Evolutionary conservation across 164 flowering plant genomes (phyloP), one percentile per base, ranked within the genome.

Genomic region (Piper betle): DNA sequence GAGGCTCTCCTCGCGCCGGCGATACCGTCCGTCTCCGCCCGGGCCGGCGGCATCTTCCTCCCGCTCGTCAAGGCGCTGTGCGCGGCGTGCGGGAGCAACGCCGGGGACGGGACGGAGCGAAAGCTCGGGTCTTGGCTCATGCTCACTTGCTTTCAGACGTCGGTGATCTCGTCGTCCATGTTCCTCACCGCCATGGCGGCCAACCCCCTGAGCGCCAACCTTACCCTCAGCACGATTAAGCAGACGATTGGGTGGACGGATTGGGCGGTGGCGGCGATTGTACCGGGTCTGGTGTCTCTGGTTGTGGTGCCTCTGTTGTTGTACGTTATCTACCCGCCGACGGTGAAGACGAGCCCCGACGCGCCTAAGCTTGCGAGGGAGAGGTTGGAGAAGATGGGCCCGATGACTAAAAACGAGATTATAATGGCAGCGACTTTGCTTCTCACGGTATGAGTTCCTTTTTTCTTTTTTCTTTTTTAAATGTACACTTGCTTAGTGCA

Each of bases 111-210:
- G 40, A 86, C 96, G 1, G 98, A 88, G 75, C 2, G 72, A 1
- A 70, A 70, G 64, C 68, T 91, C 20, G 97, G 96, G 42, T 73
- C 94, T 5, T 91, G 96, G 96, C 68, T 91, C 71, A 91, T 91
- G 94, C 77, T 88, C 1, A 88, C 97, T 9, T 86, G 96, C 66
- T 91, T 91, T 39, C 96, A 91, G 71, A 91, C 97, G 0, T 88
- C 96, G 0, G 91, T 81, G 61, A 88, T 91, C 57, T 83, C 94
- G 4, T 85, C 92, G 0, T 65, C 97, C 0, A 88, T 91, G 96
- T 91, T 91, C 57, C 69, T 91, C 73, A 91, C 97, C 11, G 97
- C 88, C 0, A 88, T 88, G 96, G 97, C 97, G 5, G 96, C 96
- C 2, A 91, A 91, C 69, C 97, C 96, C 0, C 66, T 91, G 79